Conservation (phyloP, 1,284 basidiomycete genomes). For the Neonothopanus nambi region DNA sequence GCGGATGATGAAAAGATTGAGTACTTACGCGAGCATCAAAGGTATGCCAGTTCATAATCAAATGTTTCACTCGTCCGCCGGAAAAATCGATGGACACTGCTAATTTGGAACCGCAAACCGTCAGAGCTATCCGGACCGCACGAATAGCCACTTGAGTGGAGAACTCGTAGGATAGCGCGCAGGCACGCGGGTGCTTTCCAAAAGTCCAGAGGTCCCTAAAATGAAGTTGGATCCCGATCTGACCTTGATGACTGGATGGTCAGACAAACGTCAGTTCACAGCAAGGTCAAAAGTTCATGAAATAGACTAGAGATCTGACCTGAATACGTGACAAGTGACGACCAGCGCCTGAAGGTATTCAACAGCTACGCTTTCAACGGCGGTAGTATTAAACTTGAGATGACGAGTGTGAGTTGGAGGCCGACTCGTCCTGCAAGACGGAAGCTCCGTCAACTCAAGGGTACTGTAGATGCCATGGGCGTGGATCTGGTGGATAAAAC, state of each 20-base stretch:
- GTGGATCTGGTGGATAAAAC: constrained; percentile 53
- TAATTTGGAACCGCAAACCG: constrained; percentile 42
- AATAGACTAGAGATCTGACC: constrained; percentile 32
- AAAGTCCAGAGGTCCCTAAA: constrained; percentile 47
- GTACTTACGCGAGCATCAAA: constrained; percentile 41
- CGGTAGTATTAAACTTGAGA: constrained; percentile 46
- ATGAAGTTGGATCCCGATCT: constrained; percentile 41
- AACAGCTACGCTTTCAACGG: constrained; percentile 49
- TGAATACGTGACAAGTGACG: constrained; percentile 42
- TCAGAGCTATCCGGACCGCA: constrained; percentile 32
- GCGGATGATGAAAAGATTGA: not conserved
- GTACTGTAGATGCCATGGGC: constrained; percentile 39
- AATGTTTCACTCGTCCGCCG: constrained; percentile 39
- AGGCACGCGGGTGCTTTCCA: constrained; percentile 41
- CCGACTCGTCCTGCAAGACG: constrained; percentile 48
- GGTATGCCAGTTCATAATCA: constrained; percentile 47
- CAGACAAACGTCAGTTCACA: constrained; percentile 7
- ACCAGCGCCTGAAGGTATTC: constrained; percentile 52
- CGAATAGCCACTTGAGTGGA: constrained; percentile 30
- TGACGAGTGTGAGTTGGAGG: constrained; percentile 47
- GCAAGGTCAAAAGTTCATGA: constrained; percentile 18
- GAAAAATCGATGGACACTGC: constrained; percentile 40
- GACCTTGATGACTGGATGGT: constrained; percentile 35
- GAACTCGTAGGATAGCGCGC: constrained; percentile 39
- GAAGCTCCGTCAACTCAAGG: constrained; percentile 53